Percentiles rank a stretch among this genome's conserved stretches.
phyloP scores from a whole-genome alignment of 352 stramenopile genomes.

The Saprolegnia parasitica region DNA sequence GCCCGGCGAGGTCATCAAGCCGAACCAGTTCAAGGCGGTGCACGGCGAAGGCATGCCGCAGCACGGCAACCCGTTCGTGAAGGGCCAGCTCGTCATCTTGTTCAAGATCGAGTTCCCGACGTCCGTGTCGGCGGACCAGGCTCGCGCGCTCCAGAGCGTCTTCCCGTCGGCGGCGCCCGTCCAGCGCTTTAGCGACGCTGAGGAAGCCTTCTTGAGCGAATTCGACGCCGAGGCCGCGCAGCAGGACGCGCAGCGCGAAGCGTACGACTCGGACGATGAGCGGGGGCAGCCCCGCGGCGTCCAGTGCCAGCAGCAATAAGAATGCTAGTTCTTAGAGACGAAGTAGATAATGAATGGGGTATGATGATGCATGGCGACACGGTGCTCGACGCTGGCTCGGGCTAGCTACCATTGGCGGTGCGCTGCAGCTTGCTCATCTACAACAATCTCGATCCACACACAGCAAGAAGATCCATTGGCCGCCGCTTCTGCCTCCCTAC shows the following conservation, averaged over 20 bases:
- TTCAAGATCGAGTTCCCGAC: constrained; percentile 97
- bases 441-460: no score
- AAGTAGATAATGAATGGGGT: background rate
- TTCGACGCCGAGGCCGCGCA: constrained; percentile 91
- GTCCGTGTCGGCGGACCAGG: constrained; percentile 79
- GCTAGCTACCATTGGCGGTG: no score
- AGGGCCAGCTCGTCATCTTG: constrained; percentile 97
- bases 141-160: constrained; percentile 58
- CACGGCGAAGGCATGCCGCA: constrained; percentile 97
- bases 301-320: constrained; percentile 88
- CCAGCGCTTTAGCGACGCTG: constrained; percentile 45
- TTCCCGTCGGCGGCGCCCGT: constrained; percentile 52
- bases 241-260: constrained; percentile 65
- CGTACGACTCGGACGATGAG: constrained; percentile 92
- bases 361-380: background rate
- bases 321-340: constrained; percentile 15
- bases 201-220: constrained; percentile 85
- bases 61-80: constrained; percentile 96
- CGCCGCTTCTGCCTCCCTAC: no score
- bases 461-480: no score
- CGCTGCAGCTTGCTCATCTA: no score
- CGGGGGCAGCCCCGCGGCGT: constrained; percentile 79
- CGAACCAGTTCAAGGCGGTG: constrained; percentile 93
- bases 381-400: no score
- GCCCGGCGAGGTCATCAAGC: constrained; percentile 91